These are phyloP conservation scores for Trichoderma breve DNA, from an alignment of 2,329 filamentous ascomycete genomes.

Conservation along the genomic window DNA sequence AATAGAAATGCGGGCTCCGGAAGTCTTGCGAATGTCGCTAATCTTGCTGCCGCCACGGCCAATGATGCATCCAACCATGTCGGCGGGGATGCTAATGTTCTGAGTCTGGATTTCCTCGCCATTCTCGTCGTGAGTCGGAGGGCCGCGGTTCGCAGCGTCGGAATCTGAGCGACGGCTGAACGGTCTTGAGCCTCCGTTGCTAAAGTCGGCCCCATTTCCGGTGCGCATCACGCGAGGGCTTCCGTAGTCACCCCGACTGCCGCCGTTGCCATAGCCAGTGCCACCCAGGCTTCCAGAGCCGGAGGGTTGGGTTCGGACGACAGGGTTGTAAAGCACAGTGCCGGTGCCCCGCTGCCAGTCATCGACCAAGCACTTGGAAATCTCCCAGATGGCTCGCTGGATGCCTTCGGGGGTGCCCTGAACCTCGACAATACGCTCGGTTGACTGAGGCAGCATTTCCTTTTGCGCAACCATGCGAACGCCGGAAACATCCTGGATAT, in stretches of 20 bases:
- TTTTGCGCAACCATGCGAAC: constrained; percentile 99
- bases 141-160: constrained; percentile 75
- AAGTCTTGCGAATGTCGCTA: constrained; percentile 96
- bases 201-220: constrained; percentile 96
- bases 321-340: constrained; percentile 96
- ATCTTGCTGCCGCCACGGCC: constrained; percentile 95
- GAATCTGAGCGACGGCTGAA: constrained; percentile 81
- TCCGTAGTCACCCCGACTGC: constrained; percentile 52
- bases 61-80: constrained; percentile 99
- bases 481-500: constrained; percentile 94
- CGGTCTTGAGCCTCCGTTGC: constrained; percentile 65
- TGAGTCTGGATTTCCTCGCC: constrained; percentile 98
- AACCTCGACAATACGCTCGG: constrained; percentile 95
- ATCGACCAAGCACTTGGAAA: constrained; percentile 96
- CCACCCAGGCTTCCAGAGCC: constrained; percentile 46
- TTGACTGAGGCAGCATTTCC: constrained; percentile 98
- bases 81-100: constrained; percentile 98
- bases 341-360: constrained; percentile 97
- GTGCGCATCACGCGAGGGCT: constrained; percentile 83
- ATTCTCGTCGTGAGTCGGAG: constrained; percentile 88
- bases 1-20: constrained; percentile 94
- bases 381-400: constrained; percentile 96
- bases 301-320: constrained; percentile 75
- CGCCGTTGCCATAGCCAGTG: constrained; percentile 30
- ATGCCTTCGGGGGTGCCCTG: constrained; percentile 94